Percentiles rank a stretch among this genome's conserved stretches.
Conservation (phyloP, 768 basidiomycete species). For the Rubroboletus satanas region DNA sequence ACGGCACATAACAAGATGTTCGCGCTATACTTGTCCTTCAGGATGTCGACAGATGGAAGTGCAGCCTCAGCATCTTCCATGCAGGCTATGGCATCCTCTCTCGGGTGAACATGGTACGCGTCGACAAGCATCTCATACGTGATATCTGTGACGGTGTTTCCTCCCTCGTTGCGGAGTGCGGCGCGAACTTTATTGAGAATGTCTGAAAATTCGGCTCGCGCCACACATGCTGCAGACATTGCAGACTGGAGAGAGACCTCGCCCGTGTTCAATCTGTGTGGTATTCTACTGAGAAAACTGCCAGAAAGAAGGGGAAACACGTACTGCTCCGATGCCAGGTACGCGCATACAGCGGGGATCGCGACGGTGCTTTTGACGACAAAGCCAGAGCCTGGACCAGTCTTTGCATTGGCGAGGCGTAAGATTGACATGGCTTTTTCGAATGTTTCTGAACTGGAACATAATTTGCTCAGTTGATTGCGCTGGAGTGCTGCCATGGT, state of each 20-base stretch:
- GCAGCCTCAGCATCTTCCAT: conserved; percentile 34
- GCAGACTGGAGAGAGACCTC: conserved; percentile 31
- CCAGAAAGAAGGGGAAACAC: not conserved
- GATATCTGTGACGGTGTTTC: not conserved
- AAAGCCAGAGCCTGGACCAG: conserved; percentile 29
- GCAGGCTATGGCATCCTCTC: conserved; percentile 26
- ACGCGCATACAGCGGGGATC: conserved; percentile 30
- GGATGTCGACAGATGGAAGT: conserved; percentile 9
- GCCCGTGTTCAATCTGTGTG: conserved; percentile 21
- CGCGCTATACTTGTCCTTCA: conserved; percentile 19
- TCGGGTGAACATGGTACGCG: conserved; percentile 18
- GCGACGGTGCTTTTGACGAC: conserved; percentile 20
- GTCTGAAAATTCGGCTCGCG: conserved; percentile 17
- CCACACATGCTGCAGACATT: conserved; percentile 22
- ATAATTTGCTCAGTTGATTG: conserved; percentile 17
- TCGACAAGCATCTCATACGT: conserved; percentile 34
- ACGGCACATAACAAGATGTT: conserved; percentile 35
- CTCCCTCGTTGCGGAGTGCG: conserved; percentile 11
- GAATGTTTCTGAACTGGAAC: conserved; percentile 21
- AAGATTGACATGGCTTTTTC: conserved; percentile 24
- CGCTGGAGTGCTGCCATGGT: conserved; percentile 20
- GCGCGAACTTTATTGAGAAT: conserved; percentile 22
- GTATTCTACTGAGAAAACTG: not conserved
- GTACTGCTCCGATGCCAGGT: conserved; percentile 32
- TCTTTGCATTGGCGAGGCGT: conserved; percentile 19